phyloP scores from a whole-genome alignment of 78 protist species.

The Reticulomyxa filosa region DNA sequence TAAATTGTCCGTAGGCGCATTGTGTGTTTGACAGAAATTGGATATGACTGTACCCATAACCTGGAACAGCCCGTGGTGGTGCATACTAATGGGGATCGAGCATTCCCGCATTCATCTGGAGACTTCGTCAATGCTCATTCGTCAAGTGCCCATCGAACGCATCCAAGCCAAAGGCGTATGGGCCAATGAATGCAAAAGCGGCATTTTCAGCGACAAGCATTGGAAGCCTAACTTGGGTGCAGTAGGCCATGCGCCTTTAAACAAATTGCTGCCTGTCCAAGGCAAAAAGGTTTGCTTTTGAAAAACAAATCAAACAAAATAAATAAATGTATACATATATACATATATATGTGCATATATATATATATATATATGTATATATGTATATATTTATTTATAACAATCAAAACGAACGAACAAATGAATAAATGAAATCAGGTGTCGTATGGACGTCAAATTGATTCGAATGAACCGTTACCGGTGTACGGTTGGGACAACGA shows the following conservation, averaged over 20 bases:
- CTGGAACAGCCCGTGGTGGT: slow-evolving; percentile 13
- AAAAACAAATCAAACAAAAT: too few species aligned
- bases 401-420: too few species aligned
- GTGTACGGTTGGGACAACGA: slow-evolving; percentile 45
- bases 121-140: slow-evolving; percentile 38
- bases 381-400: too few species aligned
- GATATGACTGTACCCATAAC: not conserved
- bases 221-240: not conserved
- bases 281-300: not conserved
- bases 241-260: not conserved
- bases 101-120: slow-evolving; percentile 50
- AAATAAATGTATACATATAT: too few species aligned
- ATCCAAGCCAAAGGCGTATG: not conserved
- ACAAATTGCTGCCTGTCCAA: not conserved
- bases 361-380: not conserved
- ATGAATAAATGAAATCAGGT: not conserved
- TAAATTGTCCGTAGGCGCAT: too few species aligned
- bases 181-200: not conserved
- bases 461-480: too few species aligned
- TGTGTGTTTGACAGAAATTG: not conserved
- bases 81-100: slow-evolving; percentile 37
- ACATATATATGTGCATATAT: not conserved
- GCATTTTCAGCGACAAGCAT: not conserved
- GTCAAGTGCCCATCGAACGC: slow-evolving; percentile 15
- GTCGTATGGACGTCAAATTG: not conserved